A percentile compares a stretch with the other conserved stretches of the same genome.
Evolutionary conservation across 2,329 filamentous ascomycete species (phyloP).

Genomic region (Xylariaceae sp.): DNA sequence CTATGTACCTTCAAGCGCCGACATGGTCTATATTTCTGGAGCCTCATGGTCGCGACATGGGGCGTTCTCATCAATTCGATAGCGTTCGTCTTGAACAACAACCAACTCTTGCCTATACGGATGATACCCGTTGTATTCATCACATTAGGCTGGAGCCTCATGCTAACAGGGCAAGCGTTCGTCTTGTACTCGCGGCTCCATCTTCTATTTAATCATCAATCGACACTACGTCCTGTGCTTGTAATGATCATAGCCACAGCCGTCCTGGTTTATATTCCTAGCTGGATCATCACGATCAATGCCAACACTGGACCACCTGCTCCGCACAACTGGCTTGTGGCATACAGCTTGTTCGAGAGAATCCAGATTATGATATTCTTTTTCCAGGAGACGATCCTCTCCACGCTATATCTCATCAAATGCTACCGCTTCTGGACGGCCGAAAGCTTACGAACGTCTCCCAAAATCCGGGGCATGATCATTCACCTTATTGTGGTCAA

Average conservation of each 20-base stretch:
- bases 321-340: neutral
- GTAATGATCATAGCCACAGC: constrained; percentile 51
- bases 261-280: constrained; percentile 47
- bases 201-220: neutral
- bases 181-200: neutral
- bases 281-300: constrained; percentile 48
- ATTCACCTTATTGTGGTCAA: constrained; percentile 38
- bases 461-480: constrained; percentile 31
- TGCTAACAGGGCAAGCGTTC: neutral
- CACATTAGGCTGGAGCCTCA: neutral
- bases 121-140: no score
- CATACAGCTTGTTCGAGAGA: constrained; percentile 42
- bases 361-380: constrained; percentile 50
- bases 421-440: constrained; percentile 35
- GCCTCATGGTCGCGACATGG: neutral
- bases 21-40: neutral
- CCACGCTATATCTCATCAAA: constrained; percentile 44
- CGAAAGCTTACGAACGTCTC: neutral
- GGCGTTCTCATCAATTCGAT: neutral
- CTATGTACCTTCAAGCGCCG: neutral
- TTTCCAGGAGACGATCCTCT: constrained; percentile 46
- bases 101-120: neutral
- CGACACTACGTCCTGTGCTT: constrained; percentile 44
- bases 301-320: constrained; percentile 30
- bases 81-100: neutral